Evolutionary conservation across 2,329 filamentous ascomycete species (phyloP), one percentile per base, ranked within the genome.

Genomic region (Arthrocladium fulminans): DNA sequence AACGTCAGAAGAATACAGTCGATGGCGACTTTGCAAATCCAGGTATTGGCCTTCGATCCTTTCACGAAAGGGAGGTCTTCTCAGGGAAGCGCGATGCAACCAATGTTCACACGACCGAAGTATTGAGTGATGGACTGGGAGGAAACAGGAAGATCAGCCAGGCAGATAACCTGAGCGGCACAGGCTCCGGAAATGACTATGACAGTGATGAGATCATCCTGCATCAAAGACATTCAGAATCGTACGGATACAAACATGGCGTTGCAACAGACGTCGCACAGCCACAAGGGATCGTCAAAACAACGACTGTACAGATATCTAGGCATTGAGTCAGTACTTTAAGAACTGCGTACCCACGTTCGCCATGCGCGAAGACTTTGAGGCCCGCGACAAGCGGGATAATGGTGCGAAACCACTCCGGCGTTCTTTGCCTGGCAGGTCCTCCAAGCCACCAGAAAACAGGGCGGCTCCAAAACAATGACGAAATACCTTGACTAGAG

Each of bases 191-290:
- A 7, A 50, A 50, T 9, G 52, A 54, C 29, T 45, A 51, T 45
- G 45, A 51, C 41, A 54, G 52, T 25, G 52, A 54, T 43, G 51
- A 51, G 45, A 48, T 54, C 38, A 54, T 54, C 48, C 43, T 54
- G 10, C 45, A 51, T 3, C 38, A 48, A 22, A 23, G 20, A 4
- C 50, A 52, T 13, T 49, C 37, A 10, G 46, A 52, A 22, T 41
- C 47, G 17, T 24, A 38, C n/a, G 41, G 42, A 24, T 34, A 29
- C 19, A 6, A 46, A 52, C 25, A 49, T 47, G 24, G 25, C 41
- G 10, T 42, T 49, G 50, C 25, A 43, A 13, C 32, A 25, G 13
- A 38, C 42, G 2, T 12, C 29, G 12, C 19, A 41, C 12, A 44
- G 37, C 27, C 27, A 29, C 27, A 29, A 3, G 48, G 48, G 13